Conservation (phyloP, 2,329 filamentous ascomycete species). For the Colletotrichum shisoi region DNA sequence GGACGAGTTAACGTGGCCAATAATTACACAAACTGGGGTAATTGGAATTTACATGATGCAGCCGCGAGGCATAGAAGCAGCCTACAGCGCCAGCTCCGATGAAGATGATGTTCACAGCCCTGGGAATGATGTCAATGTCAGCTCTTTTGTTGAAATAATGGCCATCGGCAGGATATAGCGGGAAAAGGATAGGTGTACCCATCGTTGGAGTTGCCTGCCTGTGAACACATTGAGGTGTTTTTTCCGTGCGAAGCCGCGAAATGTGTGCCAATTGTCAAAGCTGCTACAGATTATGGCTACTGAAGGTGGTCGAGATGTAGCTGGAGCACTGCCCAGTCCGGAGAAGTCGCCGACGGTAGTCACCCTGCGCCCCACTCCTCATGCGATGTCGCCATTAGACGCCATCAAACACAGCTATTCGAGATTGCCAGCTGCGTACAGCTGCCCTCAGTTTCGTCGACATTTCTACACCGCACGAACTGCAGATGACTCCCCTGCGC, state of each 20-base stretch:
- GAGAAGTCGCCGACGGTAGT: constrained; percentile 6
- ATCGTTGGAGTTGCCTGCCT: constrained; percentile 7
- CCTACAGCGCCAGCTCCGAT: constrained; percentile 76
- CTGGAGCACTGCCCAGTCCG: neutral
- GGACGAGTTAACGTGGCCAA: constrained; percentile 35
- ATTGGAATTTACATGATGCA: constrained; percentile 61
- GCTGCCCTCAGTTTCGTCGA: too few relatives aligned
- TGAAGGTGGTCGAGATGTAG: constrained; percentile 12
- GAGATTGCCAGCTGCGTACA: too few relatives aligned
- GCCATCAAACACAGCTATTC: too few relatives aligned
- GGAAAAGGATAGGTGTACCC: constrained; percentile 8
- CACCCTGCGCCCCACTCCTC: constrained; percentile 9
- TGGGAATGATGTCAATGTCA: constrained; percentile 39
- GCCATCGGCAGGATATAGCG: too few relatives aligned
- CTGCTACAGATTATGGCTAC: neutral
- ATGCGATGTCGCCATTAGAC: neutral
- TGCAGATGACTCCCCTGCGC: too few relatives aligned
- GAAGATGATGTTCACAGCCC: constrained; percentile 67
- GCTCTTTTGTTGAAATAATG: neutral
- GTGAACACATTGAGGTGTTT: constrained; percentile 8
- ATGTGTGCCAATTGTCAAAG: too few relatives aligned
- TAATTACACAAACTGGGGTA: constrained; percentile 22
- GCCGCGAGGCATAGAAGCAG: constrained; percentile 74
- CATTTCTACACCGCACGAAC: too few relatives aligned
- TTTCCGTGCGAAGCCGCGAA: neutral